Percentiles rank a stretch among this genome's conserved stretches.
These are phyloP conservation scores for Kodamaea derodonti DNA, from an alignment of 1,139 yeast genomes.

Conservation along the genomic window DNA sequence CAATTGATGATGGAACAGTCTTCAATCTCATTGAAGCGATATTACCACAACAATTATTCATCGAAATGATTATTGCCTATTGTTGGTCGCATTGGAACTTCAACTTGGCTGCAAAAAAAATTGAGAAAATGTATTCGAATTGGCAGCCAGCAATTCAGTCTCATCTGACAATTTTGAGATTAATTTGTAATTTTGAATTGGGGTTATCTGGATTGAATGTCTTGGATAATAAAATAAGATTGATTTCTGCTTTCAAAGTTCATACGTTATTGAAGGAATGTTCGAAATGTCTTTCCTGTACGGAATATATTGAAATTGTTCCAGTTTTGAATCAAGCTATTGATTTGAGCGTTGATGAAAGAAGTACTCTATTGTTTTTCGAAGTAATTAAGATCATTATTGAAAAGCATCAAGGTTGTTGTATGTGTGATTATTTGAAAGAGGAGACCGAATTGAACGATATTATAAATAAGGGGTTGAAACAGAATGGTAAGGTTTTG, in stretches of 20 bases:
- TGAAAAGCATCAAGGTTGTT: constrained; percentile 29
- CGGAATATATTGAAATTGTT: constrained; percentile 28
- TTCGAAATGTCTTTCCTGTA: constrained; percentile 20
- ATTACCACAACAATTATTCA: constrained; percentile 14
- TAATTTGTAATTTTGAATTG: constrained; percentile 27
- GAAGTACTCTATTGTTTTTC: constrained; percentile 21
- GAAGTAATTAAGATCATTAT: constrained; percentile 24
- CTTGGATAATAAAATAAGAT: constrained; percentile 10
- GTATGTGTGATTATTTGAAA: constrained; percentile 29
- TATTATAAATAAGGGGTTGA: constrained; percentile 32
- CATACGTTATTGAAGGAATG: constrained; percentile 22
- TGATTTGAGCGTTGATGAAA: constrained; percentile 16
- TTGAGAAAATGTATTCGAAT: constrained; percentile 8
- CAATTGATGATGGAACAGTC: constrained; percentile 29
- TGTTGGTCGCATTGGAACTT: constrained; percentile 38
- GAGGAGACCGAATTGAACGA: constrained; percentile 25
- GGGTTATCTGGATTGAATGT: constrained; percentile 21
- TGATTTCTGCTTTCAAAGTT: constrained; percentile 23
- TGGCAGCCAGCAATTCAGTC: constrained; percentile 26
- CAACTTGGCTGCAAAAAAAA: background rate
- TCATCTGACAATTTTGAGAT: constrained; percentile 27
- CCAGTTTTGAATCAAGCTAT: constrained; percentile 37
- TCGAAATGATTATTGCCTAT: constrained; percentile 33
- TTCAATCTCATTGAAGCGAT: constrained; percentile 17
- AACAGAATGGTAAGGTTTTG: constrained; percentile 20